Percentiles rank a stretch among this genome's conserved stretches.
Evolutionary conservation across 352 stramenopile species (phyloP).

Genomic region (Peronospora destructor): DNA sequence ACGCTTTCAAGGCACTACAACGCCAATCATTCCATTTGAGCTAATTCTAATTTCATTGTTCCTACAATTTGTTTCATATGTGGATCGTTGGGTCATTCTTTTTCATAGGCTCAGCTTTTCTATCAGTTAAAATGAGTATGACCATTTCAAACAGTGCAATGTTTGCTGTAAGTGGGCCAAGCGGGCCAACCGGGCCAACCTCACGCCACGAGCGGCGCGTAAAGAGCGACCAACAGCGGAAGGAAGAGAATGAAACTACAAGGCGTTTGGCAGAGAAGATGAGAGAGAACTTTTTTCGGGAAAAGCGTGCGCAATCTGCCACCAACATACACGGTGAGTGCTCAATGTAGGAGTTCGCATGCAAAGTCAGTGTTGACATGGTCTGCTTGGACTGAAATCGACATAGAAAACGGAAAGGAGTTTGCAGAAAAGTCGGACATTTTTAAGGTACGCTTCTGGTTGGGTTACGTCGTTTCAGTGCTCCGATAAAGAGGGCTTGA

Average conservation of each 20-base stretch:
- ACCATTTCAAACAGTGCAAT: conserved; percentile 20
- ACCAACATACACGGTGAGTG: conserved; percentile 7
- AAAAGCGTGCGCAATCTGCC: conserved; percentile 8
- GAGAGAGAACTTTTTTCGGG: conserved; percentile 41
- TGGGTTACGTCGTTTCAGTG: background rate
- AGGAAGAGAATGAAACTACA: conserved; percentile 23
- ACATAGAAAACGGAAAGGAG: conserved; percentile 11
- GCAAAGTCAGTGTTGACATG: conserved; percentile 7
- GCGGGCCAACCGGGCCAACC: conserved; percentile 60
- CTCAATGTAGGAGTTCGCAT: background rate
- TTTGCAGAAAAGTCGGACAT: conserved; percentile 24
- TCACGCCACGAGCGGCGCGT: conserved; percentile 44
- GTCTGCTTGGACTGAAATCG: conserved; percentile 5
- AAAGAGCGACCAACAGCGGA: conserved; percentile 27
- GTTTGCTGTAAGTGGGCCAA: conserved; percentile 75
- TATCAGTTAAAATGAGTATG: no score
- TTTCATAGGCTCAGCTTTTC: no score
- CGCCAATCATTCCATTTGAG: no score
- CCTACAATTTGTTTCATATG: no score
- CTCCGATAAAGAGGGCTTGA: conserved; percentile 1
- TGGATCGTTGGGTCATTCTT: no score
- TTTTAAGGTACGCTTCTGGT: conserved; percentile 37
- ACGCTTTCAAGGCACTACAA: no score
- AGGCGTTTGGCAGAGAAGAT: conserved; percentile 24
- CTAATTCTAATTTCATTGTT: no score